phyloP scores from a whole-genome alignment of 345 rosid species.

The Cardamine chenopodiifolia region DNA sequence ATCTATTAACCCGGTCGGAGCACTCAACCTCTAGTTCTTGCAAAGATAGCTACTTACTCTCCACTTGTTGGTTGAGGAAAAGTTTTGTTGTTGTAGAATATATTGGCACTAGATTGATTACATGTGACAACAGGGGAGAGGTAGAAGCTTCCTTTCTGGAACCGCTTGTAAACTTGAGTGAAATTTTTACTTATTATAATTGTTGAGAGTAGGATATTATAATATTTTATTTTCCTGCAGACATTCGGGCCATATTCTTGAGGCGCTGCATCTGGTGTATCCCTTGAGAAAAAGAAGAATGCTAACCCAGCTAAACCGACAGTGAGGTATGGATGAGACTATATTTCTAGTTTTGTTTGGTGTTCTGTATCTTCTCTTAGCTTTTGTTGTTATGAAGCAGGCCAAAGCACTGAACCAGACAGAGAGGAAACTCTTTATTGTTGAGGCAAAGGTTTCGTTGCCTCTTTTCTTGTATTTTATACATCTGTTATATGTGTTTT shows the following conservation, averaged over 20 bases:
- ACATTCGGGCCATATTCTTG: constrained; percentile 85
- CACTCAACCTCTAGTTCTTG: constrained; percentile 96
- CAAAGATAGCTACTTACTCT: constrained; percentile 89
- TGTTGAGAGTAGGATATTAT: constrained; percentile 37
- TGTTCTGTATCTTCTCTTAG: background rate
- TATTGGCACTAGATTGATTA: constrained; percentile 58
- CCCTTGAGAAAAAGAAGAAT: constrained; percentile 76
- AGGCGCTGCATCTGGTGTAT: constrained; percentile 89
- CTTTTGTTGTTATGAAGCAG: constrained; percentile 44
- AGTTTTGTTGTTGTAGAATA: constrained; percentile 55
- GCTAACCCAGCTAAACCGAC: constrained; percentile 53
- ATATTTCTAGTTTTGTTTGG: constrained; percentile 3
- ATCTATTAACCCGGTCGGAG: constrained; percentile 91
- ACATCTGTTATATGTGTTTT: background rate
- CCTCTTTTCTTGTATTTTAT: constrained; percentile 1
- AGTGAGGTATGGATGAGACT: constrained; percentile 53
- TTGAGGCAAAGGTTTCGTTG: constrained; percentile 11
- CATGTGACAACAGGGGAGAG: constrained; percentile 55
- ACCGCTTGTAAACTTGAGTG: constrained; percentile 38
- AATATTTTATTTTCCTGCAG: constrained; percentile 70
- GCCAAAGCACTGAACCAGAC: constrained; percentile 54
- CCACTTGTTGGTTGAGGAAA: constrained; percentile 65
- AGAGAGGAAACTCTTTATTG: background rate
- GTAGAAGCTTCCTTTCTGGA: constrained; percentile 63
- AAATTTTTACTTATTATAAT: constrained; percentile 3